Conservation (phyloP, 1,139 yeast genomes). For the Candida tropicalis region DNA sequence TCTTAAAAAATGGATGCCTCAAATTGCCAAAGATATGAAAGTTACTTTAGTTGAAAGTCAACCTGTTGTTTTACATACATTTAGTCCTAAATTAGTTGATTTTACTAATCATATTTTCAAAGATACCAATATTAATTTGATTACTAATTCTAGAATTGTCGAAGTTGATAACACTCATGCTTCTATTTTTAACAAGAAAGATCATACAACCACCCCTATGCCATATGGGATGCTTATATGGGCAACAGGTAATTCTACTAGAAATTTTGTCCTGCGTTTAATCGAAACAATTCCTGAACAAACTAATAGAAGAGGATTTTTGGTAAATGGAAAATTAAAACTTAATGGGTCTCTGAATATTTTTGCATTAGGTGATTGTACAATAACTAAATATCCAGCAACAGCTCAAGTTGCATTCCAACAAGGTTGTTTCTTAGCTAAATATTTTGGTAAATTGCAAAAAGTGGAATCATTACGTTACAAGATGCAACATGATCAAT, state of each 20-base stretch:
- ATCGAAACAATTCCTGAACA: conserved; percentile 75
- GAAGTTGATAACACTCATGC: conserved; percentile 70
- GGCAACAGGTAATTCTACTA: conserved; percentile 96
- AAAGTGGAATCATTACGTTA: conserved; percentile 62
- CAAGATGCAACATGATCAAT: conserved; percentile 26
- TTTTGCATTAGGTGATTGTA: conserved; percentile 91
- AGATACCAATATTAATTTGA: conserved; percentile 74
- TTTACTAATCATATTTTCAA: conserved; percentile 82
- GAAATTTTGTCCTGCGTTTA: conserved; percentile 69
- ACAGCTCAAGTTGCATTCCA: conserved; percentile 97
- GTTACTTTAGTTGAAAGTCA: conserved; percentile 87
- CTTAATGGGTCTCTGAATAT: conserved; percentile 82
- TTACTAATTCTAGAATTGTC: conserved; percentile 84
- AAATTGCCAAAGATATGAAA: conserved; percentile 73
- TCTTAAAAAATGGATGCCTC: conserved; percentile 85
- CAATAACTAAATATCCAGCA: conserved; percentile 86
- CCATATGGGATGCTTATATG: conserved; percentile 90
- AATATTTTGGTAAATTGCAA: conserved; percentile 68
- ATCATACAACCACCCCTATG: conserved; percentile 56
- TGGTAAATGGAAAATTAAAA: conserved; percentile 79
- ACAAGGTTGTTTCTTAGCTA: conserved; percentile 82
- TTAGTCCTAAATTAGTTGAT: conserved; percentile 78
- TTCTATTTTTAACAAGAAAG: conserved; percentile 63
- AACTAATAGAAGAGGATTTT: conserved; percentile 84
- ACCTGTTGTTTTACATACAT: conserved; percentile 86